Percentiles rank a stretch among this genome's conserved stretches.
Evolutionary conservation across 2,329 filamentous ascomycete species (phyloP).

Genomic region (Fusarium avenaceum): DNA sequence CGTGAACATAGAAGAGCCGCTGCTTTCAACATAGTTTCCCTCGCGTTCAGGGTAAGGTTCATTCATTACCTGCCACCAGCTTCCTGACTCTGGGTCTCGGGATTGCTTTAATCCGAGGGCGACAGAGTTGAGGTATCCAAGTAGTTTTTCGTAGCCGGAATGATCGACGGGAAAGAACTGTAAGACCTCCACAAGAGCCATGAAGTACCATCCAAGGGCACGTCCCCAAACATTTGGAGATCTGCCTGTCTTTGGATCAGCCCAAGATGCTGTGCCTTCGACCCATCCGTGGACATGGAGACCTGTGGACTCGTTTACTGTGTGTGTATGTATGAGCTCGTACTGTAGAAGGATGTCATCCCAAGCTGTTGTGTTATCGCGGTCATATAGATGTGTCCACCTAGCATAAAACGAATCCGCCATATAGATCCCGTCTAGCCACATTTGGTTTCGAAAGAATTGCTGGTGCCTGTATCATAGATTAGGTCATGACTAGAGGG

Average conservation of each 20-base stretch:
- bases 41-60: slow-evolving; percentile 58
- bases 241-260: slow-evolving; percentile 60
- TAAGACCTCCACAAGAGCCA: slow-evolving; percentile 63
- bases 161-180: slow-evolving; percentile 57
- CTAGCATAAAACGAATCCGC: slow-evolving; percentile 58
- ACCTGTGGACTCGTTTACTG: slow-evolving; percentile 54
- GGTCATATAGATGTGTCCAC: slow-evolving; percentile 55
- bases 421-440: slow-evolving; percentile 68
- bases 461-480: slow-evolving; percentile 43
- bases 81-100: slow-evolving; percentile 58
- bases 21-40: slow-evolving; percentile 71
- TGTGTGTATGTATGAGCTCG: slow-evolving; percentile 59
- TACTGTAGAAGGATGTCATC: slow-evolving; percentile 60
- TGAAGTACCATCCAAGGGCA: slow-evolving; percentile 65
- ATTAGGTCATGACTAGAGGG: accelerated
- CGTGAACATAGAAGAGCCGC: slow-evolving; percentile 68
- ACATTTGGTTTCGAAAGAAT: slow-evolving; percentile 66
- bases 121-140: slow-evolving; percentile 55
- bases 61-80: slow-evolving; percentile 71
- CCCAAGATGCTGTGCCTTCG: slow-evolving; percentile 62
- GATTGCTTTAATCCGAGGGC: slow-evolving; percentile 57
- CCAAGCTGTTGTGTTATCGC: slow-evolving; percentile 55
- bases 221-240: slow-evolving; percentile 65
- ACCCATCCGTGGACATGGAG: slow-evolving; percentile 68
- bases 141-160: slow-evolving; percentile 52